Conservation (phyloP, 345 rosid genomes). For the Triadica sebifera region DNA sequence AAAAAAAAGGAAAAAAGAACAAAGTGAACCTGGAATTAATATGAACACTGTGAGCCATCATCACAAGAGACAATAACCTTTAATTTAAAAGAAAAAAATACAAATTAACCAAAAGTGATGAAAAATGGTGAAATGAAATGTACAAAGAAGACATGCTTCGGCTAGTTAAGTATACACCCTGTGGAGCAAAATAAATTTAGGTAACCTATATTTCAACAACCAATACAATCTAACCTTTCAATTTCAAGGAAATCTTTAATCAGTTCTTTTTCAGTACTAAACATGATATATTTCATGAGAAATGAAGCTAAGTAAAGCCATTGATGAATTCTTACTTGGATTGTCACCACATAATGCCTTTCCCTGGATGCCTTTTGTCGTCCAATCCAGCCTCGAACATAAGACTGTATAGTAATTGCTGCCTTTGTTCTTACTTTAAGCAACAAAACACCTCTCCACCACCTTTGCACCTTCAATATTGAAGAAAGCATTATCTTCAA, state of each 20-base stretch:
- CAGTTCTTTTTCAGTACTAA: not conserved
- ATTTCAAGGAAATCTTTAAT: not conserved
- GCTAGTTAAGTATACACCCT: not conserved
- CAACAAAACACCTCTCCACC: conserved; percentile 66
- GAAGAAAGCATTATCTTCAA: conserved; percentile 30
- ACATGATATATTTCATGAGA: not conserved
- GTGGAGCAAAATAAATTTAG: not conserved
- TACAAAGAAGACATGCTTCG: not conserved
- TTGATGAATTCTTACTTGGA: conserved; percentile 57
- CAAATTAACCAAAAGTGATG: no score
- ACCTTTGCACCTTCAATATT: conserved; percentile 70
- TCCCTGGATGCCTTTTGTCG: conserved; percentile 44
- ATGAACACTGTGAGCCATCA: not conserved
- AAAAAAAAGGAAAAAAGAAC: not conserved
- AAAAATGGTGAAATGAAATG: not conserved
- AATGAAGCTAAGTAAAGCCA: not conserved
- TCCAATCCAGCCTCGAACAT: conserved; percentile 54
- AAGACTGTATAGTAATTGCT: conserved; percentile 55
- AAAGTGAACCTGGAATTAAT: not conserved
- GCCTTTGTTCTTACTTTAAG: conserved; percentile 47
- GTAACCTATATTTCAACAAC: not conserved
- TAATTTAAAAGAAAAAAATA: no score
- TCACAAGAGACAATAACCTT: not conserved
- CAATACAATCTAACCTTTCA: not conserved
- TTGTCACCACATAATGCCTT: conserved; percentile 43